Evolutionary conservation across 1,139 yeast genomes (phyloP), one percentile per base, ranked within the genome.

Genomic region (Casaregolazyma suthepensis): DNA sequence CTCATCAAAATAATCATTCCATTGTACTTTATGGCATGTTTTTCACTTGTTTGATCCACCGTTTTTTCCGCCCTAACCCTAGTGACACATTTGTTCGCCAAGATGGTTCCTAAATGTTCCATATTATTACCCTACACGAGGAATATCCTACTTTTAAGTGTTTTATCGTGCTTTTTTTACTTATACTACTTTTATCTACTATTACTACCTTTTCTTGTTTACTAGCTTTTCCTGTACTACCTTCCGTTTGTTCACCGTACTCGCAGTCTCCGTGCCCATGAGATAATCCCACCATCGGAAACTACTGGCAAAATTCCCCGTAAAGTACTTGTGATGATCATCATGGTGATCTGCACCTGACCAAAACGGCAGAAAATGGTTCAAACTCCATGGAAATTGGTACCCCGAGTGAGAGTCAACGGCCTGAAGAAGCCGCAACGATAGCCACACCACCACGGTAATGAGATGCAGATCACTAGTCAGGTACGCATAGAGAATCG

Each of bases 341-440:
- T 91, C 98, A 68, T 91, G 98, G 71, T 91, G 98, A 65, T 88
- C 97, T 19, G 98, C 97, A 56, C 98, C 98, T 17, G 98, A 96
- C 97, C 98, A 91, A 72, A 91, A 79, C 43, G 97, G 96, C 54
- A 91, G 67, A 71, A 89, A 83, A 66, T 89, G 86, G 73, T 87
- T 89, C 67, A 91, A 78, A 6, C 96, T 87, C 90, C 95, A 85
- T 54, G 98, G 97, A 80, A 91, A 91, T 66, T 91, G 97, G 72
- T 91, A 91, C 55, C 98, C 98, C 1, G 97, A 89, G 71, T 91
- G 98, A 35, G 97, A 86, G 69, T 91, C 98, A 54, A 91, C 90
- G 7, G 98, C 98, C 74, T 91, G 98, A 74, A 85, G 83, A 61
- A 91, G 80, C 68, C 98, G 81, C 62, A 88, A 71, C n/a, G 87